phyloP scores from a whole-genome alignment of 1,139 yeast species.

The Blastobotrys arbuscula region DNA sequence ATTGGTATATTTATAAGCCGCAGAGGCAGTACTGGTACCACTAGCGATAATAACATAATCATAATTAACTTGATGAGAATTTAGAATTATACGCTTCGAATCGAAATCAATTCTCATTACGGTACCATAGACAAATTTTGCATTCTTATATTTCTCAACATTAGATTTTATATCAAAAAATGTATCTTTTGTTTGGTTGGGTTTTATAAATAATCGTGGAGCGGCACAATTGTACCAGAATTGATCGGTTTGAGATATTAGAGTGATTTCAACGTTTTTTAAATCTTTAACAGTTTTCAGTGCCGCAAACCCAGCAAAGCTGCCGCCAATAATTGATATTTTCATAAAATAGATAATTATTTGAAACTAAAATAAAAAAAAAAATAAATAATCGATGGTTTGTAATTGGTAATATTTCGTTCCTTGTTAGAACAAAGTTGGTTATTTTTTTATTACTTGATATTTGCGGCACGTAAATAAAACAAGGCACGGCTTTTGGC shows the following conservation, averaged over 20 bases:
- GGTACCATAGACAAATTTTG: conserved; percentile 29
- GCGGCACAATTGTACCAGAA: conserved; percentile 23
- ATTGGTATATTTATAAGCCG: conserved; percentile 78
- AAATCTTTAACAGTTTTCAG: conserved; percentile 18
- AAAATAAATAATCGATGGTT: too few species aligned
- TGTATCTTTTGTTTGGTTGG: conserved; percentile 16
- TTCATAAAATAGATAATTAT: too few species aligned
- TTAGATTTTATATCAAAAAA: conserved; percentile 17
- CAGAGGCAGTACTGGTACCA: conserved; percentile 64
- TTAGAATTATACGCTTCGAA: conserved; percentile 28
- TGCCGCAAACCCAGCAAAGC: conserved; percentile 22
- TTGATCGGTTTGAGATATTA: conserved; percentile 21
- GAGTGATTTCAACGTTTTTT: conserved; percentile 15
- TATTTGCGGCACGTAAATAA: too few species aligned
- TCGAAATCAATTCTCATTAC: conserved; percentile 29
- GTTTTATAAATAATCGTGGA: conserved; percentile 26
- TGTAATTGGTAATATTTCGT: too few species aligned
- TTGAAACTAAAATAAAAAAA: too few species aligned
- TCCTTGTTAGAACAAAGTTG: too few species aligned
- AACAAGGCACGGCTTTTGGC: too few species aligned
- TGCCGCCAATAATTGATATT: conserved; percentile 26
- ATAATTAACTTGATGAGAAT: conserved; percentile 40
- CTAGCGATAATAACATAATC: conserved; percentile 78
- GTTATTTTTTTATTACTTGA: too few species aligned
- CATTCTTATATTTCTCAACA: conserved; percentile 16